A percentile compares a stretch with the other conserved stretches of the same genome.
Evolutionary conservation across 345 rosid genomes (phyloP).

Genomic region (Arabidopsis arenosa): DNA sequence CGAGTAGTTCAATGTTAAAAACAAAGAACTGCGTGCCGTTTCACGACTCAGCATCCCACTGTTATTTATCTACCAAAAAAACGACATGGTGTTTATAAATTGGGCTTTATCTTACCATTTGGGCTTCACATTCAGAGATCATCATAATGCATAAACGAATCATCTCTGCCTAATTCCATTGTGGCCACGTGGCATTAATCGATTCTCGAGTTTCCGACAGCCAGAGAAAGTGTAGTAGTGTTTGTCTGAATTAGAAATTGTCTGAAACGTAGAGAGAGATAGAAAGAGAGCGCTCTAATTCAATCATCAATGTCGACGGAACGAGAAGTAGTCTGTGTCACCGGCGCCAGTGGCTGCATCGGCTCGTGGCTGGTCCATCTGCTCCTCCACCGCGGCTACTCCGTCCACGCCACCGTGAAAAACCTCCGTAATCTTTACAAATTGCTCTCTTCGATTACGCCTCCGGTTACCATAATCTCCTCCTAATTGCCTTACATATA

Average conservation of each 20-base stretch:
- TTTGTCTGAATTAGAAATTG: constrained; percentile 4
- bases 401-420: constrained; percentile 84
- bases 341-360: constrained; percentile 94
- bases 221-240: constrained; percentile 1
- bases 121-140: constrained; percentile 10
- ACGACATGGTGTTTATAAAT: neutral
- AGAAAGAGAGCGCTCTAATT: neutral
- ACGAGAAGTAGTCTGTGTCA: constrained; percentile 76
- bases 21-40: constrained; percentile 24
- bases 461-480: constrained; percentile 12
- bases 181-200: constrained; percentile 28
- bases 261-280: constrained; percentile 16
- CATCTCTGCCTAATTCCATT: neutral
- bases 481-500: neutral
- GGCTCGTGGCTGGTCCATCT: constrained; percentile 86
- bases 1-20: neutral
- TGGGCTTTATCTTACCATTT: constrained; percentile 10
- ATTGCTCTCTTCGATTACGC: neutral
- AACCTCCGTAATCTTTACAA: constrained; percentile 60
- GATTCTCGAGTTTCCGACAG: constrained; percentile 18
- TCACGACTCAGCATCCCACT: neutral
- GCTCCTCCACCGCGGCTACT: constrained; percentile 79
- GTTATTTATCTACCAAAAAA: neutral
- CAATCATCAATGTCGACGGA: constrained; percentile 50
- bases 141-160: constrained; percentile 1